Percentiles rank a stretch among this genome's conserved stretches.
phyloP scores from a whole-genome alignment of 140 eudicot genomes.

The Ambrosia hybrid region DNA sequence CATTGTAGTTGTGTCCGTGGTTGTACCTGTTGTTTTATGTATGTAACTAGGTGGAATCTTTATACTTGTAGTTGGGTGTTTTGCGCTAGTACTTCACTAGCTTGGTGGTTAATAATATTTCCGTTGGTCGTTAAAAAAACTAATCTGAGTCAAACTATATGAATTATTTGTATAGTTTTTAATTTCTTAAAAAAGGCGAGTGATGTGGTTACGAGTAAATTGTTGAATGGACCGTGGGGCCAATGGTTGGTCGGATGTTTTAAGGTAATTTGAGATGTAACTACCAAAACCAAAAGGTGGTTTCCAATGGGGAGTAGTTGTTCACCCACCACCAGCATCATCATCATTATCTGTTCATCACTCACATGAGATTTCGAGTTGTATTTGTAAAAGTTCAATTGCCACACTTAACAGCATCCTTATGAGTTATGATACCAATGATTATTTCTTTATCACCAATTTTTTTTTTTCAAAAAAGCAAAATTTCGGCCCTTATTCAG shows the following conservation, averaged over 20 bases:
- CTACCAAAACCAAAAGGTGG: conserved; percentile 37
- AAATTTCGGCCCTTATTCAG: too few relatives aligned
- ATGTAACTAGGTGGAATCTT: too few relatives aligned
- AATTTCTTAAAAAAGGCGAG: neutral
- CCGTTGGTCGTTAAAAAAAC: too few relatives aligned
- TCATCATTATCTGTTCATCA: conserved; percentile 12
- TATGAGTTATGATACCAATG: neutral
- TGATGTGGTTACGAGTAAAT: neutral
- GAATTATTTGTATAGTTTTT: neutral
- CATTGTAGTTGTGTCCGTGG: too few relatives aligned
- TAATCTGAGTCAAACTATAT: too few relatives aligned
- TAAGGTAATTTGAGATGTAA: conserved; percentile 27
- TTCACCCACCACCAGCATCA: conserved; percentile 21
- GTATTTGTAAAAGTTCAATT: conserved; percentile 7
- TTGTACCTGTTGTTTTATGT: too few relatives aligned
- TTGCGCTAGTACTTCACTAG: too few relatives aligned
- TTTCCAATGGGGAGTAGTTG: conserved; percentile 20
- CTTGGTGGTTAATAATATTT: too few relatives aligned
- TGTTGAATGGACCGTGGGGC: conserved; percentile 23
- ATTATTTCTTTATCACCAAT: too few relatives aligned
- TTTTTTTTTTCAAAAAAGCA: too few relatives aligned
- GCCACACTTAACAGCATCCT: conserved; percentile 11
- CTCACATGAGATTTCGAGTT: conserved; percentile 29
- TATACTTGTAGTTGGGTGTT: too few relatives aligned
- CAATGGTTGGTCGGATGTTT: conserved; percentile 34